Evolutionary conservation across 805 yeast species (phyloP), one percentile per base, ranked within the genome.

Genomic region (Suhomyces sp.): DNA sequence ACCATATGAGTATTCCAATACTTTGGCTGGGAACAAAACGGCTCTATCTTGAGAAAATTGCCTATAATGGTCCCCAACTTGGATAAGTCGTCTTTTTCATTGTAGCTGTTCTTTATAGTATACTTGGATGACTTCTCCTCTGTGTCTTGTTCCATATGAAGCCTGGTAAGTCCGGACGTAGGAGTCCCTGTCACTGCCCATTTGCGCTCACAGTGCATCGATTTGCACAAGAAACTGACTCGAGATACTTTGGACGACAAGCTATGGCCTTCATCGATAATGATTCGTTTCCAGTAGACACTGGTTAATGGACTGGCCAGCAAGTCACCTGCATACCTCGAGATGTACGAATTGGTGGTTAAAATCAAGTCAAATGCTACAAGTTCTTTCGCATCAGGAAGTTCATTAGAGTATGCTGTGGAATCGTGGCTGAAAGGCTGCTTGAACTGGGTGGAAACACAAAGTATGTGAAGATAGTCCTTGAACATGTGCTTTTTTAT

Each of bases 141-240:
- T 4, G 44, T 22, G 13, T 46, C 43, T n/a, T 27, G 37, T 12
- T 53, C 52, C 73, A 84, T 77, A 55, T 82, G 80, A 6, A 83
- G 61, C 43, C 76, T 77, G 0, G 90, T 84, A 48, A 86, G 67
- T 0, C 92, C 92, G 0, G 87, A 77, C 0, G 90, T 85, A 4
- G 91, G 91, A 0, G 92, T 86, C 27, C 92, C 91, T 0, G 87
- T 82, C 0, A 86, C 88, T 0, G 85, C 83, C 92, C 92, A 86
- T 53, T 80, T 75, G 47, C 89, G 72, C 59, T 86, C 92, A 7
- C 80, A 79, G 46, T 67, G 63, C 44, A 86, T 60, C 20, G 70
- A 66, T 31, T 71, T 72, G 17, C 87, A 82, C 31, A 82, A 60
- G 7, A 65, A 60, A 6, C 81, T 84, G 0, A 81, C 75, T 47